A percentile compares a stretch with the other conserved stretches of the same genome.
Conservation (phyloP, 169 alveolate genomes). For the Ichthyophthirius multifiliis region DNA sequence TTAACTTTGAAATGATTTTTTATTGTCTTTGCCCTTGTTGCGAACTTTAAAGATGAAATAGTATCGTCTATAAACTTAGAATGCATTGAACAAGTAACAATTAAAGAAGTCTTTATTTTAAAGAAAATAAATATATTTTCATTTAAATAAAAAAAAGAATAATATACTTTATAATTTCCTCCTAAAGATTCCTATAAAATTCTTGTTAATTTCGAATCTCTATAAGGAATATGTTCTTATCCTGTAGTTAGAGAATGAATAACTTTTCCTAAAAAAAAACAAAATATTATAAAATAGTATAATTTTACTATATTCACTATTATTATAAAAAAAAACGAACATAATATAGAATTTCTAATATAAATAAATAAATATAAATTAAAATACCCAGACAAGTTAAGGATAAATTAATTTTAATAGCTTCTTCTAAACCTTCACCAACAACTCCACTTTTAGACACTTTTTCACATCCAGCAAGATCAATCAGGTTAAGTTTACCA, state of each 20-base stretch:
- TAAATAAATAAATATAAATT: no score
- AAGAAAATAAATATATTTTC: background rate
- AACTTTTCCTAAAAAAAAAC: constrained; percentile 62
- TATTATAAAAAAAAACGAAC: no score
- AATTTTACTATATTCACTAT: background rate
- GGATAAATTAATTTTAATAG: constrained; percentile 75
- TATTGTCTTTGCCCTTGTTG: constrained; percentile 80
- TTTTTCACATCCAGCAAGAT: constrained; percentile 85
- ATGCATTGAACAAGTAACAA: constrained; percentile 81
- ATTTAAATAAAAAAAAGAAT: background rate
- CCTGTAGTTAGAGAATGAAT: constrained; percentile 76
- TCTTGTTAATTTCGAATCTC: constrained; percentile 85
- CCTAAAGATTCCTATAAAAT: constrained; percentile 81
- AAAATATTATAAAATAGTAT: no score
- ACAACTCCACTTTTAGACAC: constrained; percentile 62
- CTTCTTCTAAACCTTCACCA: constrained; percentile 68
- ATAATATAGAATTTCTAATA: no score
- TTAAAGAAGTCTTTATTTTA: constrained; percentile 49
- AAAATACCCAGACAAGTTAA: constrained; percentile 56
- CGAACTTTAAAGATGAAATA: constrained; percentile 62
- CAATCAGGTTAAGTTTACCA: constrained; percentile 85
- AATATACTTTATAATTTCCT: constrained; percentile 65
- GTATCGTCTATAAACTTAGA: constrained; percentile 69
- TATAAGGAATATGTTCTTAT: constrained; percentile 74
- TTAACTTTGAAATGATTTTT: constrained; percentile 78